A percentile compares a stretch with the other conserved stretches of the same genome.
Conservation (phyloP, 129 eudicot genomes). For the Ambrosia artemisiifolia region DNA sequence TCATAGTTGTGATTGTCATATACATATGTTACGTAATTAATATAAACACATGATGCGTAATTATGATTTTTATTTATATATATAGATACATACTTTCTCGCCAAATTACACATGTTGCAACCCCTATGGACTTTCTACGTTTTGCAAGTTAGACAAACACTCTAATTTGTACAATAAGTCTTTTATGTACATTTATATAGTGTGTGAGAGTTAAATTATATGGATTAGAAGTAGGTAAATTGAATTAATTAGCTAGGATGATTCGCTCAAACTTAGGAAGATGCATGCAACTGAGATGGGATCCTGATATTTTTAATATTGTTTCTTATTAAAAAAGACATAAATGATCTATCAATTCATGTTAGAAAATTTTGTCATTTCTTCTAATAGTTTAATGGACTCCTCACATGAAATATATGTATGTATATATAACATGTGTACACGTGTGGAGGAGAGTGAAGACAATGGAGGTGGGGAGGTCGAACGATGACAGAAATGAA, state of each 20-base stretch:
- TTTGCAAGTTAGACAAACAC: no score
- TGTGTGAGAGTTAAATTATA: no score
- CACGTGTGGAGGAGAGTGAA: conserved; percentile 1
- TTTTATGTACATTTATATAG: no score
- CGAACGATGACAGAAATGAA: conserved; percentile 23
- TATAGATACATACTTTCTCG: no score
- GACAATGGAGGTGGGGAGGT: conserved; percentile 14
- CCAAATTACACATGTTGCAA: no score
- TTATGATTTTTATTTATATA: no score
- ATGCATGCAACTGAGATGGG: conserved; percentile 15
- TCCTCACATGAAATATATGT: not conserved
- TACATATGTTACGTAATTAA: no score
- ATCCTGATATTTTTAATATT: not conserved
- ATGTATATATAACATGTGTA: not conserved
- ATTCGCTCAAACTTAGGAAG: not conserved
- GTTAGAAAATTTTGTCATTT: conserved; percentile 18
- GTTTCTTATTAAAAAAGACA: not conserved
- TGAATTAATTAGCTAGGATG: conserved; percentile 3
- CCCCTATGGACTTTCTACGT: no score
- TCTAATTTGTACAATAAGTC: no score
- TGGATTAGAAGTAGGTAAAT: not conserved
- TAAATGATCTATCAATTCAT: conserved; percentile 11
- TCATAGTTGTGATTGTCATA: no score
- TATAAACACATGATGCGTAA: no score
- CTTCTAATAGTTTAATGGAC: not conserved